Conservation (phyloP, 257 asterid species). For the Solanum chmielewskii region DNA sequence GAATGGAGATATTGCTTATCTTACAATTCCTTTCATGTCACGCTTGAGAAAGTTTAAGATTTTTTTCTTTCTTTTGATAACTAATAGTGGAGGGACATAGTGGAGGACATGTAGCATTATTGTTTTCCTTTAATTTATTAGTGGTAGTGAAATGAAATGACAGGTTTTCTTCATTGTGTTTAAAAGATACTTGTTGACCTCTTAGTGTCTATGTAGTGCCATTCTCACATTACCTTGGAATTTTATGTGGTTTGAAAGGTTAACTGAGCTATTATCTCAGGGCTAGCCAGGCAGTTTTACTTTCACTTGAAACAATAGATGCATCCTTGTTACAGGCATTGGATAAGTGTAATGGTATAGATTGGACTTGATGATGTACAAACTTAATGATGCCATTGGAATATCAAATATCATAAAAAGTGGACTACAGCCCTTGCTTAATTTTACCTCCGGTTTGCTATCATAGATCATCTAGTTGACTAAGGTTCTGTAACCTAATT, state of each 20-base stretch:
- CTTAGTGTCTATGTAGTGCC: not conserved
- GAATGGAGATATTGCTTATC: not conserved
- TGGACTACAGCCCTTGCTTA: not conserved
- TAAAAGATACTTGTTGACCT: not conserved
- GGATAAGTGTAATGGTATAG: not conserved
- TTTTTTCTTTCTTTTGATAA: not conserved
- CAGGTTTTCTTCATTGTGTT: not conserved
- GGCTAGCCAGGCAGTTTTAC: not conserved
- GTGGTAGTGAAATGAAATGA: not conserved
- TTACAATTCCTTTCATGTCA: not conserved
- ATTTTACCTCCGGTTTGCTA: not conserved
- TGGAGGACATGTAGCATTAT: not conserved
- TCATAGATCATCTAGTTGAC: not conserved
- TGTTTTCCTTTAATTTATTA: not conserved
- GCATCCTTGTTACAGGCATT: not conserved
- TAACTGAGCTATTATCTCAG: too few species aligned
- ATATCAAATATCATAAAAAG: not conserved
- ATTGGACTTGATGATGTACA: not conserved
- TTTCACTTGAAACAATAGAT: not conserved
- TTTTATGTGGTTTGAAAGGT: not conserved
- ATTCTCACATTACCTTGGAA: not conserved
- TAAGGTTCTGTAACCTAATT: not conserved
- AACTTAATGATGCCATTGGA: not conserved
- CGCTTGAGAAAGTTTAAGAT: not conserved
- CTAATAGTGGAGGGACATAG: not conserved